Evolutionary conservation across 495 filamentous ascomycete species (phyloP), one percentile per base, ranked within the genome.

Genomic region (Pyrenula aspistea): DNA sequence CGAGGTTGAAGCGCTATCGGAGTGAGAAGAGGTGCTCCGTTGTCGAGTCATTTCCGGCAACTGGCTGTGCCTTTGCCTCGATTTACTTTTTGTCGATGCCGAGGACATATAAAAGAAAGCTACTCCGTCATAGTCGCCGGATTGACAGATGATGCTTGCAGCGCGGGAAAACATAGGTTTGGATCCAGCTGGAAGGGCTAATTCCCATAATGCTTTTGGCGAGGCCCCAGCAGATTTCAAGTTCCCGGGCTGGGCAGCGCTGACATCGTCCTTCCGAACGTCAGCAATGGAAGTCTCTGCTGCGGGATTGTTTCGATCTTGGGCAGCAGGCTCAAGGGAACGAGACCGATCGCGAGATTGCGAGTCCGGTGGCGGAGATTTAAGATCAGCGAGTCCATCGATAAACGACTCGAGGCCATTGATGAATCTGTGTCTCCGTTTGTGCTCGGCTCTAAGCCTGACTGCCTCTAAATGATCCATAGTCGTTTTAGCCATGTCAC

Each of bases 91-190:
- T 8, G 22, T 20, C 8, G 50, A 52, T 21, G 22, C 50, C 50
- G 22, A 52, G 50, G 50, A 21, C 22, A 20, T 52, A 63, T 82
- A 77, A 8, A 77, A 61, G 53, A 77, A 81, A 1, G 77, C 55
- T 1, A 75, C 72, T 0, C 78, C 80, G n/a, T 80, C 77, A 0
- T 73, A 71, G 11, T 73, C 72, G 25, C 80, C 71, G 1, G 76
- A 71, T 57, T 81, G 73, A 22, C 77, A 68, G 48, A 79, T 72
- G 23, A 80, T 65, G 51, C 73, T 74, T 31, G 72, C 66, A 20
- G 77, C 78, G 42, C 71, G 68, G 4, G 62, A 65, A 42, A 66
- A 66, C 50, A 52, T 24, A 24, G 50, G 10, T 21, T 52, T 24
- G 20, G 8, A 24, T 20, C 50, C 50, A 10, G 31, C 8, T 8